Conservation (phyloP, 768 basidiomycete species). For the Amanita subjunquillea region DNA sequence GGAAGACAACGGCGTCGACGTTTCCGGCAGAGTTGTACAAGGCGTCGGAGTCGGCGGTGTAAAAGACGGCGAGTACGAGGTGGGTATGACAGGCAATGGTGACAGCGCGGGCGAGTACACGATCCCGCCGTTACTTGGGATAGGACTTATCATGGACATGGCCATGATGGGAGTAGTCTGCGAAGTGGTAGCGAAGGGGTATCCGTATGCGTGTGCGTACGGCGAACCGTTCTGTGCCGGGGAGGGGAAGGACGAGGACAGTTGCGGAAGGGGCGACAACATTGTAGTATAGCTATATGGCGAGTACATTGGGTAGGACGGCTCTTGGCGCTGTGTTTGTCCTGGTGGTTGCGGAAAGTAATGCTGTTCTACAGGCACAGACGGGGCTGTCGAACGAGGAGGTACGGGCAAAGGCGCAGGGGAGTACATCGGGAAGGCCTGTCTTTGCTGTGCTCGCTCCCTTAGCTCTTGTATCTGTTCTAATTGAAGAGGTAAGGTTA, state of each 20-base stretch:
- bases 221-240: background rate
- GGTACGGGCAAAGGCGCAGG: too few relatives aligned
- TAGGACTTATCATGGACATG: background rate
- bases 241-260: background rate
- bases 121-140: background rate
- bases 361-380: too few relatives aligned
- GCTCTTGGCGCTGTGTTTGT: background rate
- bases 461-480: background rate
- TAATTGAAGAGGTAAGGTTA: background rate
- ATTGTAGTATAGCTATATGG: background rate
- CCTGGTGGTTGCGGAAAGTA: too few relatives aligned
- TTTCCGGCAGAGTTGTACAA: background rate
- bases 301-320: background rate
- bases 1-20: background rate
- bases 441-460: background rate
- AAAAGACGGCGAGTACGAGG: background rate
- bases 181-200: background rate
- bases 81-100: background rate
- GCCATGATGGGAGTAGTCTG: background rate
- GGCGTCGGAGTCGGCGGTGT: background rate
- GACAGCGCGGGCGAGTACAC: background rate
- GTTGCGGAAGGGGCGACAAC: background rate
- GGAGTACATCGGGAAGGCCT: background rate
- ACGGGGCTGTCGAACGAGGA: too few relatives aligned
- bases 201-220: background rate